Evolutionary conservation across 106 monocot genomes (phyloP).

Genomic region (Dendrobium chrysotoxum): DNA sequence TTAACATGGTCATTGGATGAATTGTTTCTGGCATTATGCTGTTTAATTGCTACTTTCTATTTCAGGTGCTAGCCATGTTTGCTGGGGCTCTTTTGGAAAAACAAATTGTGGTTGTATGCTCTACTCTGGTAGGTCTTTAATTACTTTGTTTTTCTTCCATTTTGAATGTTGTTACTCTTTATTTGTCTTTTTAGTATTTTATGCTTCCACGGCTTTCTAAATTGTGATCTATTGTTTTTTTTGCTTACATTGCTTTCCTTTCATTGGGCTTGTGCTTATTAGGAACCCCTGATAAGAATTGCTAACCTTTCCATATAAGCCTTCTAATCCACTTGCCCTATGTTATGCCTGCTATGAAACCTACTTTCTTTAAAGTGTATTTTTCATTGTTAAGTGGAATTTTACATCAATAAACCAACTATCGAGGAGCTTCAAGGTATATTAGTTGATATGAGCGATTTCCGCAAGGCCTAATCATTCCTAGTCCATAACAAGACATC

Average conservation of each 20-base stretch:
- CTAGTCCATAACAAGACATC: background rate
- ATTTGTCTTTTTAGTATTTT: background rate
- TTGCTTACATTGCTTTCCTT: background rate
- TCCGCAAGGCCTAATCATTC: background rate
- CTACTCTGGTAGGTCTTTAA: constrained; percentile 73
- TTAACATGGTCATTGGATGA: background rate
- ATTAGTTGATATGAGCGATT: background rate
- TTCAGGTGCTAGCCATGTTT: constrained; percentile 77
- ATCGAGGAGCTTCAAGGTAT: background rate
- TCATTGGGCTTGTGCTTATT: background rate
- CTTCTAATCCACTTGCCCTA: background rate
- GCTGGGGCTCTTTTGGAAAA: constrained; percentile 97
- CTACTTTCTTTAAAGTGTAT: background rate
- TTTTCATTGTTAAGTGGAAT: background rate
- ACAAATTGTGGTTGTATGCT: constrained; percentile 88
- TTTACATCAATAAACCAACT: background rate
- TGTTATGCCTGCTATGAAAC: background rate
- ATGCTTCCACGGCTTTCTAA: background rate
- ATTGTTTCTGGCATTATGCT: constrained; percentile 10
- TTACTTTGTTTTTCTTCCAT: background rate
- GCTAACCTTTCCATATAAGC: background rate
- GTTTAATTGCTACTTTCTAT: background rate
- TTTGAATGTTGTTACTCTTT: background rate
- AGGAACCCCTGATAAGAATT: background rate
- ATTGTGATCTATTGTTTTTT: background rate